phyloP scores from a whole-genome alignment of 1,284 basidiomycete genomes.

The Microbotryum intermedium region DNA sequence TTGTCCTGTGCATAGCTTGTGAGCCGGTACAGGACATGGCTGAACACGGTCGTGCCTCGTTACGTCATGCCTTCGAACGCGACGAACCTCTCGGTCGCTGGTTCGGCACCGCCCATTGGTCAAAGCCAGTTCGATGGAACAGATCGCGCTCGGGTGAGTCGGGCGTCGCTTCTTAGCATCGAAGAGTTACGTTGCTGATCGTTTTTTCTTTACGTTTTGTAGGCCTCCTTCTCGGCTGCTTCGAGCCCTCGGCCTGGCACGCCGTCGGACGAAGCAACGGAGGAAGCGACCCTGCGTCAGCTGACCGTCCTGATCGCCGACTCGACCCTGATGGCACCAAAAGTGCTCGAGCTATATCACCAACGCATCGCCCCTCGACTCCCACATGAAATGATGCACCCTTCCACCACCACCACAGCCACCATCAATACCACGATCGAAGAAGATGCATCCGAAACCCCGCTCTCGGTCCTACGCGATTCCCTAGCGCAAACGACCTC shows the following conservation, averaged over 20 bases:
- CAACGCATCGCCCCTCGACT: conserved; percentile 47
- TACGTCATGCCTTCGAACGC: conserved; percentile 21
- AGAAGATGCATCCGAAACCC: background rate
- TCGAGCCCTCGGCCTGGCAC: conserved; percentile 3
- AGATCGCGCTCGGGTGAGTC: conserved; percentile 9
- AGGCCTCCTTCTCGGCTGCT: background rate
- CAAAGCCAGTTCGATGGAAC: conserved; percentile 10
- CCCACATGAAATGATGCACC: background rate
- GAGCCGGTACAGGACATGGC: conserved; percentile 65
- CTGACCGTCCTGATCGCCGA: conserved; percentile 58
- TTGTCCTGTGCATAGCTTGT: conserved; percentile 50
- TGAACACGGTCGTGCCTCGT: conserved; percentile 48
- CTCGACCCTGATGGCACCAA: conserved; percentile 50
- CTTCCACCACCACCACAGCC: too few relatives aligned
- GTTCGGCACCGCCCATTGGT: background rate
- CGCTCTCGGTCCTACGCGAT: conserved; percentile 44
- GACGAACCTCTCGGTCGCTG: conserved; percentile 14
- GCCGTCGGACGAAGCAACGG: conserved; percentile 40
- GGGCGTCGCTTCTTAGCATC: background rate
- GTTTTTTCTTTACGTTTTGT: background rate
- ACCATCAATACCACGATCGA: background rate
- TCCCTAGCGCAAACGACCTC: conserved; percentile 47
- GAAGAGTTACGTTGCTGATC: background rate
- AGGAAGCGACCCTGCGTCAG: conserved; percentile 55
- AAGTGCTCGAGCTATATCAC: conserved; percentile 52